These are phyloP conservation scores for Tricholoma hemisulphureum DNA, from an alignment of 768 basidiomycete genomes.

Conservation along the genomic window DNA sequence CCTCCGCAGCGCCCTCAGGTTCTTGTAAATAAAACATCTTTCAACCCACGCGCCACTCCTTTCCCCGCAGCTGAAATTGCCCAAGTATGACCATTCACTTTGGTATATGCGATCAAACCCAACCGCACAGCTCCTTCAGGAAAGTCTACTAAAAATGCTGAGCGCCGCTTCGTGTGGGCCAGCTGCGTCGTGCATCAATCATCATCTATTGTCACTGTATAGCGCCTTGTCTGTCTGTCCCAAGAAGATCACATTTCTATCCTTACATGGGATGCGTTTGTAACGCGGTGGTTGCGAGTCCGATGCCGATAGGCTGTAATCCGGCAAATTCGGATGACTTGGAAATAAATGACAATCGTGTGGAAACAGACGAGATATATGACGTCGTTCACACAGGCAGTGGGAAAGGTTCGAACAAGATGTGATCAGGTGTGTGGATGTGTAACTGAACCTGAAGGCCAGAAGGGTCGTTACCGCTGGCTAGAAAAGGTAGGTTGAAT, in stretches of 20 bases:
- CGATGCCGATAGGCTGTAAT: constrained; percentile 9
- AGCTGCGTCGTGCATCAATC: too few relatives aligned
- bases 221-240: too few relatives aligned
- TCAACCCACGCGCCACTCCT: neutral
- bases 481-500: constrained; percentile 14
- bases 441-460: neutral
- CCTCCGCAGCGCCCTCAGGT: neutral
- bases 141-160: neutral
- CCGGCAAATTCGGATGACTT: constrained; percentile 12
- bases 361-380: constrained; percentile 1
- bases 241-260: constrained; percentile 4
- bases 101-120: neutral
- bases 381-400: constrained; percentile 3
- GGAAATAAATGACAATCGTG: neutral
- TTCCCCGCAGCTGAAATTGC: neutral
- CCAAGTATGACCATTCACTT: neutral
- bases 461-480: neutral
- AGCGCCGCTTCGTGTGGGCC: neutral
- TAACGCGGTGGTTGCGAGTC: neutral
- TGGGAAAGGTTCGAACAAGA: neutral
- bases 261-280: neutral
- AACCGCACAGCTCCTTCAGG: neutral
- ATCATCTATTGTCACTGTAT: too few relatives aligned
- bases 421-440: neutral
- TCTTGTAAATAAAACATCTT: too few relatives aligned